phyloP scores from a whole-genome alignment of 495 filamentous ascomycete genomes.

The Usnea hakonensis region DNA sequence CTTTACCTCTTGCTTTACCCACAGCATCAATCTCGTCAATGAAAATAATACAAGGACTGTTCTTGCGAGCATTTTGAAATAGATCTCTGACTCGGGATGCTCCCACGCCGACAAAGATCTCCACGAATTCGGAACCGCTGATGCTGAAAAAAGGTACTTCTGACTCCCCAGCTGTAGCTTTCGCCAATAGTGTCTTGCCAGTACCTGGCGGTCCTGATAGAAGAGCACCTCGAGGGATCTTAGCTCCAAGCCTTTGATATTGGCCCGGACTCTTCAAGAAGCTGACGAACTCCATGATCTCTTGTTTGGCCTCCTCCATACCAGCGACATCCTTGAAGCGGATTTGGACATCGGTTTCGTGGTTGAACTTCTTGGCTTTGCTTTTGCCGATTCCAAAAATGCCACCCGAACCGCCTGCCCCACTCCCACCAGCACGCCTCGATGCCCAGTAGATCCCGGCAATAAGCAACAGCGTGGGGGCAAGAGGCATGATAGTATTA shows the following conservation, averaged over 20 bases:
- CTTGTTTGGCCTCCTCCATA: conserved; percentile 96
- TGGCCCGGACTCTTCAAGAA: conserved; percentile 86
- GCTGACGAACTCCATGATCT: conserved; percentile 99
- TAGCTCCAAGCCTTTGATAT: conserved; percentile 89
- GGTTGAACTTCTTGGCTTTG: conserved; percentile 92
- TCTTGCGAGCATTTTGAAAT: conserved; percentile 90
- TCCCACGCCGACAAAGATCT: conserved; percentile 99
- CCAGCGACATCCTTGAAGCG: conserved; percentile 96
- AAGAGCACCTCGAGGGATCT: conserved; percentile 95
- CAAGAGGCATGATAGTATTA: conserved; percentile 59
- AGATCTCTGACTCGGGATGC: conserved; percentile 90
- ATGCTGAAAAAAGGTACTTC: conserved; percentile 96
- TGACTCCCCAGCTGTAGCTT: conserved; percentile 97
- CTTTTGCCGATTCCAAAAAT: conserved; percentile 95
- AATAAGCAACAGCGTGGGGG: conserved; percentile 79
- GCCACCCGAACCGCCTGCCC: conserved; percentile 61
- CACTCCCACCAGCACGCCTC: conserved; percentile 54
- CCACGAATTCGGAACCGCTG: conserved; percentile 96
- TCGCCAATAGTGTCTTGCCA: conserved; percentile 94
- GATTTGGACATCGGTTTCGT: conserved; percentile 89
- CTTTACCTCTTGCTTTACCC: conserved; percentile 75
- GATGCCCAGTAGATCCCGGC: conserved; percentile 67
- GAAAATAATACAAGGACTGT: conserved; percentile 97
- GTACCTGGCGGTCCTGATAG: conserved; percentile 94
- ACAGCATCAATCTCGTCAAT: conserved; percentile 99